A percentile compares a stretch with the other conserved stretches of the same genome.
Conservation (phyloP, 352 stramenopile species). For the Phytophthora cryptogea region DNA sequence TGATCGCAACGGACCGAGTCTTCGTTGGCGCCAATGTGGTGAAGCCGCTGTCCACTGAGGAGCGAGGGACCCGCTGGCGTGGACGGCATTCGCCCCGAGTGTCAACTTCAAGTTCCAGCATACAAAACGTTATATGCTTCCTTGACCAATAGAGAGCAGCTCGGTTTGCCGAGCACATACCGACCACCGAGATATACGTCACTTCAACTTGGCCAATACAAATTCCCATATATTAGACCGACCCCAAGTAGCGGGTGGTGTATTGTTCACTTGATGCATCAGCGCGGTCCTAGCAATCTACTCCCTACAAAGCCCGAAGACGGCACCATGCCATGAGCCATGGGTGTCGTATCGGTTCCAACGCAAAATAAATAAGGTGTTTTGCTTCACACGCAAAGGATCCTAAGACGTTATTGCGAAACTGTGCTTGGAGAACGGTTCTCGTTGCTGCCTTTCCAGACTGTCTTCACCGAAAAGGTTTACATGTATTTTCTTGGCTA, state of each 20-base stretch:
- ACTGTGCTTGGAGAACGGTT: too few relatives aligned
- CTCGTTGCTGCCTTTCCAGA: too few relatives aligned
- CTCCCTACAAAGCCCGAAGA: too few relatives aligned
- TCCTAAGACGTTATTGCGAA: too few relatives aligned
- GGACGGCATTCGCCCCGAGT: background rate
- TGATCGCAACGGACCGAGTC: conserved; percentile 6
- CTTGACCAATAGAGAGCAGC: conserved; percentile 7
- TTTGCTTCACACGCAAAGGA: too few relatives aligned
- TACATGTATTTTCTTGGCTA: too few relatives aligned
- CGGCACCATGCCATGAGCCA: too few relatives aligned
- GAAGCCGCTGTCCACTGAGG: background rate
- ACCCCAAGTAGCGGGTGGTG: background rate
- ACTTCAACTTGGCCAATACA: conserved; percentile 4
- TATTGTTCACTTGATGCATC: too few relatives aligned
- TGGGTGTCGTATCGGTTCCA: too few relatives aligned
- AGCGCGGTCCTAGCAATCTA: too few relatives aligned
- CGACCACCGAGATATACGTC: conserved; percentile 20
- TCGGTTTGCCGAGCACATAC: conserved; percentile 3
- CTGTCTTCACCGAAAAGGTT: too few relatives aligned
- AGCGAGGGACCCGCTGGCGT: background rate
- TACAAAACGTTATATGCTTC: conserved; percentile 19
- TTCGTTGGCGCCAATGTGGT: background rate
- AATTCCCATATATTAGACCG: background rate
- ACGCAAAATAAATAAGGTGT: too few relatives aligned
- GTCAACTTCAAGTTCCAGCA: conserved; percentile 21